Percentiles rank a stretch among this genome's conserved stretches.
Conservation (phyloP, 306 rosid genomes). For the Quercus aquifolioides region DNA sequence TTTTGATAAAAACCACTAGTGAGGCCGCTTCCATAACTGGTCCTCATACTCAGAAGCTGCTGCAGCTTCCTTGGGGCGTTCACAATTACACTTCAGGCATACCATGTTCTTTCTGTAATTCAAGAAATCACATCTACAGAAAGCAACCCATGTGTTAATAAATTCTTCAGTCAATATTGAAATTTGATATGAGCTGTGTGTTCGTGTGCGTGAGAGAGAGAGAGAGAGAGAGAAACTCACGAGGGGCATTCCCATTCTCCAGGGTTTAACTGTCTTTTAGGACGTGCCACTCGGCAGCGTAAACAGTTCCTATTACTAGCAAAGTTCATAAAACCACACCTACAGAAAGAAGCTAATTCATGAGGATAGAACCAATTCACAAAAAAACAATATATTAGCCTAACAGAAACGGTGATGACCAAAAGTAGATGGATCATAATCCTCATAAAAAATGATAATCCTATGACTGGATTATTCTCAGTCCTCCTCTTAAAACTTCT, state of each 20-base stretch:
- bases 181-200: neutral
- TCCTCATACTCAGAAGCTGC: slow-evolving; percentile 28
- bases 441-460: neutral
- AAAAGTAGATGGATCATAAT: neutral
- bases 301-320: slow-evolving; percentile 64
- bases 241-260: slow-evolving; percentile 88
- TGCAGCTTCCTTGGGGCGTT: slow-evolving; percentile 33
- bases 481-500: neutral
- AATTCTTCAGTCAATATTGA: neutral
- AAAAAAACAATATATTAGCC: neutral
- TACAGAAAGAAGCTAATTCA: slow-evolving; percentile 30
- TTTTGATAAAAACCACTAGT: neutral
- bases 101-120: slow-evolving; percentile 48
- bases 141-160: slow-evolving; percentile 5
- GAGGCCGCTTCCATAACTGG: slow-evolving; percentile 45
- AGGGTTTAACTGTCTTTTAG: slow-evolving; percentile 39
- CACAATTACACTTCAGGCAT: slow-evolving; percentile 61
- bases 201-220: neutral
- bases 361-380: slow-evolving; percentile 3
- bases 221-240: slow-evolving; percentile 46
- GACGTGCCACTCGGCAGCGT: slow-evolving; percentile 59
- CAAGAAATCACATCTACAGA: slow-evolving; percentile 63
- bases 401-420: neutral
- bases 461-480: neutral
- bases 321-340: slow-evolving; percentile 85